Evolutionary conservation across 169 alveolate genomes (phyloP), one percentile per base, ranked within the genome.

Genomic region (Cryptosporidium meleagridis): DNA sequence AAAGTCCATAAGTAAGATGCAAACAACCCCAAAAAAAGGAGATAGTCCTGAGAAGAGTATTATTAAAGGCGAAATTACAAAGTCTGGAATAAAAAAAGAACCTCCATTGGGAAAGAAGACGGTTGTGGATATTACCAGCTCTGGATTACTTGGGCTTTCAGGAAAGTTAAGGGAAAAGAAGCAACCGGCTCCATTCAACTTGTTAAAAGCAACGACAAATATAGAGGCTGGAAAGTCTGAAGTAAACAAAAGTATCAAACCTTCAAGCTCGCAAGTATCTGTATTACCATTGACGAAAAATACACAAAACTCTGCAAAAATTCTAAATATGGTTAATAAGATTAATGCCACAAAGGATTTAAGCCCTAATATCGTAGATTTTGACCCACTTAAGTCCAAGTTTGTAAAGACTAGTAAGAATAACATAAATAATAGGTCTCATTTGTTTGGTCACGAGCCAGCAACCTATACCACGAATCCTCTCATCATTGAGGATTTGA

Each of bases 401-500:
- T 18, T 73, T 16, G 72, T 73, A 26, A 58, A 41, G 18, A 35
- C 86, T n/a, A n/a, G 35, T 8, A 59, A 59, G 9, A 37, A 29
- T 35, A 59, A 59, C 16, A 29, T 73, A 3, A 73, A 31, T 39
- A 35, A 73, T 37, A 73, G 86, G 59, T 18, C 89, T 31, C 65
- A 48, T 35, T 62, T 80, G 39, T 80, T 62, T 31, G 89, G 89
- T 10, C 89, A 80, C 18, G 89, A 80, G 31, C 75, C 89, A 26
- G 35, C 62, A 8, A 80, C 89, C 16, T 48, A 62, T 16, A 80
- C 73, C 18, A 80, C 89, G 10, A 51, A 80, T 48, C 89, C 89
- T n/a, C 23, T 80, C 10, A 91, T 95, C 16, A 72, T 95, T 23
- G 97, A 95, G 70, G 94, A 94, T 73, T 75, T 94, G 85, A 70